A percentile compares a stretch with the other conserved stretches of the same genome.
Conservation (phyloP, 2,329 filamentous ascomycete species). For the Endocalyx cinctus region DNA sequence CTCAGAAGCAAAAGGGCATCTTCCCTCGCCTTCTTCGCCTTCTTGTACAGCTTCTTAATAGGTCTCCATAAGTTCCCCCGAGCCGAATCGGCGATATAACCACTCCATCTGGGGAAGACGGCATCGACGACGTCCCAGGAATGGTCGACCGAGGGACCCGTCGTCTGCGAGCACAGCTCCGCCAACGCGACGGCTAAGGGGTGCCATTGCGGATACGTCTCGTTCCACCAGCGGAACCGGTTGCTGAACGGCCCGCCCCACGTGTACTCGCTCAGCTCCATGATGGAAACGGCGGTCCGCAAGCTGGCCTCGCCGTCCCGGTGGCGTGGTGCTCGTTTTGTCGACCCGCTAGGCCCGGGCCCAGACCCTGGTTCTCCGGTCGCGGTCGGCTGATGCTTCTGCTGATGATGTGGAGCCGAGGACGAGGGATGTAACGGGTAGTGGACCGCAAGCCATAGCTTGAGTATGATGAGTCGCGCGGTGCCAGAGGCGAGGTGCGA, state of each 20-base stretch:
- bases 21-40: conserved; percentile 38
- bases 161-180: conserved; percentile 45
- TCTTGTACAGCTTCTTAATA: conserved; percentile 47
- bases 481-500: conserved; percentile 35
- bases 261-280: conserved; percentile 34
- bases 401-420: conserved; percentile 2
- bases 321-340: background rate
- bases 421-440: conserved; percentile 34
- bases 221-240: conserved; percentile 44
- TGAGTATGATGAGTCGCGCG: conserved; percentile 39
- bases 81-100: conserved; percentile 44
- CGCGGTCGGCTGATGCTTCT: background rate
- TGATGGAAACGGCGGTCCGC: conserved; percentile 41
- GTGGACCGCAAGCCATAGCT: conserved; percentile 41
- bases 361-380: too few relatives aligned
- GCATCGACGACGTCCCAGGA: conserved; percentile 46
- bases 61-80: conserved; percentile 50
- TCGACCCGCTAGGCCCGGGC: too few relatives aligned
- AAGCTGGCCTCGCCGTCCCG: conserved; percentile 36
- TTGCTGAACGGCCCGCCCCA: conserved; percentile 30
- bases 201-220: conserved; percentile 51
- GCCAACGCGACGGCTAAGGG: conserved; percentile 48
- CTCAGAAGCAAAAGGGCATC: conserved; percentile 10
- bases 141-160: conserved; percentile 39
- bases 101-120: conserved; percentile 38